phyloP scores from a whole-genome alignment of 768 basidiomycete species.

The Leccinum fibrillosum region DNA sequence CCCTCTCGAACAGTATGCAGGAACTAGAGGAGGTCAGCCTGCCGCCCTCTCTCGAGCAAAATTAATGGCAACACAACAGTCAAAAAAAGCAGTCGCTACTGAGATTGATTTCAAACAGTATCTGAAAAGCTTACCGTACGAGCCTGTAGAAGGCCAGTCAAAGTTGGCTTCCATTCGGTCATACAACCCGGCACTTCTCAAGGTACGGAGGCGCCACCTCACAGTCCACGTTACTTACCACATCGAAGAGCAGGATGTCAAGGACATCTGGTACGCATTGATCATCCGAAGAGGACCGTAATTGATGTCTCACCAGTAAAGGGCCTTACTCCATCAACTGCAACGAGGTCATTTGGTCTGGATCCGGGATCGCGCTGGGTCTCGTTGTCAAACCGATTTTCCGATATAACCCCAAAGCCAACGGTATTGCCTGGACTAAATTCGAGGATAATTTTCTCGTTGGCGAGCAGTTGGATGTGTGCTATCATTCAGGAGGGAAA shows the following conservation, averaged over 20 bases:
- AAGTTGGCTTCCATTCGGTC: conserved; percentile 6
- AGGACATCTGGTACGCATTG: conserved; percentile 8
- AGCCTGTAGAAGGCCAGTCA: conserved; percentile 12
- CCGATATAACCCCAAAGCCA: conserved; percentile 25
- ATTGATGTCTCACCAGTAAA: conserved; percentile 5
- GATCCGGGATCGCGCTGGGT: conserved; percentile 21
- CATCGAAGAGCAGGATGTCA: conserved; percentile 4
- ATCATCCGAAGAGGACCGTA: not conserved
- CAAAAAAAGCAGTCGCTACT: conserved; percentile 6
- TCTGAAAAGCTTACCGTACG: conserved; percentile 6
- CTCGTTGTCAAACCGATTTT: conserved; percentile 24
- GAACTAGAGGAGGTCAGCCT: conserved; percentile 23
- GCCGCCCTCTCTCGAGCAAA: not conserved
- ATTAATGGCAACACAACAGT: conserved; percentile 7
- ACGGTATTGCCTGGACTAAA: conserved; percentile 17
- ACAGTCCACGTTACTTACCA: not conserved
- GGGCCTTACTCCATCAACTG: conserved; percentile 9
- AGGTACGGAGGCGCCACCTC: conserved; percentile 13
- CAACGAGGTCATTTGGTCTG: conserved; percentile 23
- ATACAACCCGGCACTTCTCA: not conserved
- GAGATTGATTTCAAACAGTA: conserved; percentile 17
- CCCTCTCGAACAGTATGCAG: conserved; percentile 12
- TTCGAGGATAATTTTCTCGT: conserved; percentile 5
- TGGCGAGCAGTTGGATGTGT: conserved; percentile 21
- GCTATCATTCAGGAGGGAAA: conserved; percentile 1